Evolutionary conservation across 345 rosid species (phyloP).

Genomic region (Salix dunnii): DNA sequence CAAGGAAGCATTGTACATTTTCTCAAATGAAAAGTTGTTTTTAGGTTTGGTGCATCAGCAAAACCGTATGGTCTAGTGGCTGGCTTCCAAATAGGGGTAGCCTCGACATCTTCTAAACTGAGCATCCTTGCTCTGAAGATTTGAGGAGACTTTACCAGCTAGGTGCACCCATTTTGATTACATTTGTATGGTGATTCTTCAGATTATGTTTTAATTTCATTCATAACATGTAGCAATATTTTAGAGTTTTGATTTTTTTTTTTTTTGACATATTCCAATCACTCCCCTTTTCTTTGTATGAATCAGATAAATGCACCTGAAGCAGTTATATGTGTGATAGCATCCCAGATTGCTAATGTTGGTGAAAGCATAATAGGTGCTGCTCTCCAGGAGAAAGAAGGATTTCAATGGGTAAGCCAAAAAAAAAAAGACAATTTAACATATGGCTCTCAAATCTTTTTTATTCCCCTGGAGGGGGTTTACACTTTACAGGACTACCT

Average conservation of each 20-base stretch:
- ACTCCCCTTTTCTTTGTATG: conserved; percentile 6
- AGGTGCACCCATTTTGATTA: neutral
- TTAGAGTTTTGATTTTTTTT: neutral
- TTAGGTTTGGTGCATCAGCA: neutral
- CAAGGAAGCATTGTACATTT: neutral
- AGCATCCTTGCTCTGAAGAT: neutral
- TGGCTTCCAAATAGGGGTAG: neutral
- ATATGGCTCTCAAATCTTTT: neutral
- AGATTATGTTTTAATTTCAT: neutral
- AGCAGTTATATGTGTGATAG: conserved; percentile 72
- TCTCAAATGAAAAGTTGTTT: neutral
- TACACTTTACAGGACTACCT: neutral
- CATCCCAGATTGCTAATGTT: conserved; percentile 90
- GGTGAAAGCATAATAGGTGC: conserved; percentile 97
- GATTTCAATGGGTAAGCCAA: conserved; percentile 70
- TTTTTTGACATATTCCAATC: neutral
- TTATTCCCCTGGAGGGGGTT: neutral
- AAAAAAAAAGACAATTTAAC: neutral
- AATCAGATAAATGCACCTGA: conserved; percentile 62
- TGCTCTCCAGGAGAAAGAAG: conserved; percentile 76
- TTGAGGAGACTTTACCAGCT: neutral
- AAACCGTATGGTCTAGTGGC: neutral
- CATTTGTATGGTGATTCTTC: neutral
- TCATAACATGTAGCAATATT: neutral
- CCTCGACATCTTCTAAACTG: neutral